These are phyloP conservation scores for Puccinia sorghi DNA, from an alignment of 1,284 basidiomycete species.

Conservation along the genomic window DNA sequence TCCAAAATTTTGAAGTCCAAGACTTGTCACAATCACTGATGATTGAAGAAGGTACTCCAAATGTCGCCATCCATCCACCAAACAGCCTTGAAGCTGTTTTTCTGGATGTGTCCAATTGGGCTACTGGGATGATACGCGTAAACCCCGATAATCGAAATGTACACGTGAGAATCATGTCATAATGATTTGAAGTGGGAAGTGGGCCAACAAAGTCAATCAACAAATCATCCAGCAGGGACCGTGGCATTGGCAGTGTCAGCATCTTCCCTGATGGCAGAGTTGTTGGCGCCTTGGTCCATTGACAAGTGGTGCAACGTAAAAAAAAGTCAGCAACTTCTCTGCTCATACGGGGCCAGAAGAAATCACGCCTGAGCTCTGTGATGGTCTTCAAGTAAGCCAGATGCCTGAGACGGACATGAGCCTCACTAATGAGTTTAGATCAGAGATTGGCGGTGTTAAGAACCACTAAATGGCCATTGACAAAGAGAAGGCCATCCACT, in stretches of 20 bases:
- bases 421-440: conserved; percentile 54
- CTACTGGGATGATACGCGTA: neutral
- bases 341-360: conserved; percentile 62
- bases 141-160: neutral
- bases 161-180: neutral
- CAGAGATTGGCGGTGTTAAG: conserved; percentile 53
- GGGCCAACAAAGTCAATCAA: conserved; percentile 12
- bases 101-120: neutral
- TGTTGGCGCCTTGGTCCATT: conserved; percentile 48
- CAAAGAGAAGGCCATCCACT: conserved; percentile 56
- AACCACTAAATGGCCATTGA: conserved; percentile 57
- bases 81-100: neutral
- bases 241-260: conserved; percentile 32
- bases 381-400: conserved; percentile 60
- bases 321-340: neutral
- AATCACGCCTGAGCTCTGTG: conserved; percentile 52
- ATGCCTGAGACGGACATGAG: conserved; percentile 59
- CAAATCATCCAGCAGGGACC: conserved; percentile 29
- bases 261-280: conserved; percentile 25
- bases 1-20: conserved; percentile 55
- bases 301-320: conserved; percentile 46
- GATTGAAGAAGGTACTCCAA: conserved; percentile 53
- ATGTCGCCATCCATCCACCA: neutral
- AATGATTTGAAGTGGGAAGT: neutral
- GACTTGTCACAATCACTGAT: conserved; percentile 54